Evolutionary conservation across 2,329 filamentous ascomycete species (phyloP), one percentile per base, ranked within the genome.

Genomic region (Dryadomyces quercus-mongolicae): DNA sequence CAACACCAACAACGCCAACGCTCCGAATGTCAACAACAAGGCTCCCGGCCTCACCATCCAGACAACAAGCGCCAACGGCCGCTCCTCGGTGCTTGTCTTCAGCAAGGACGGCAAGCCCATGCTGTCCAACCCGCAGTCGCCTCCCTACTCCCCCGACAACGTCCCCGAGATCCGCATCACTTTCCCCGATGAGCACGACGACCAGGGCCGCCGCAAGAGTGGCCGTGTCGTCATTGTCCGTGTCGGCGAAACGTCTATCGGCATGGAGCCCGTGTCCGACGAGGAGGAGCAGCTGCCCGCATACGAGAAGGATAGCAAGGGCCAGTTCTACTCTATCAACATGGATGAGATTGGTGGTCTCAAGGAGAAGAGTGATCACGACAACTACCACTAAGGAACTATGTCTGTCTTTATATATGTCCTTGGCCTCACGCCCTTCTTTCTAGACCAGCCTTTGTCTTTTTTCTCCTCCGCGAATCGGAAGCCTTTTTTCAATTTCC

Each of bases 151-250:
- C 48, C 85, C 86, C n/a, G 88, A 81, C 69, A 85, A 86, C 61
- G 79, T 97, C 31, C 93, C 93, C 20, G 88, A 97, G 72, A 98
- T 98, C 64, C 89, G 91, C 70, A 95, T 98, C 69, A 97, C 93
- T 40, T 97, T 98, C 75, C 93, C 93, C 16, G 88, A 94, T 63
- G 93, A 97, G 74, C 85, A 94, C 62, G 91, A 96, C 65, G 87
- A 89, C 61, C 74, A 81, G 54, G 92, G 92, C 62, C 88, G 84
- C 69, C 78, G 79, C 62, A 86, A 86, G 73, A 89, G 85, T 60
- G 92, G 92, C 38, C 84, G 91, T 36, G 90, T 97, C 52, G 86
- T 98, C 21, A 82, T 97, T 40, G 92, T 98, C 54, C 82, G 88
- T 52, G 88, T 97, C 52, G 90, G 91, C 58, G 93, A 97, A 47